A percentile compares a stretch with the other conserved stretches of the same genome.
Evolutionary conservation across 768 basidiomycete genomes (phyloP).

Genomic region (Lentinus tigrinus): DNA sequence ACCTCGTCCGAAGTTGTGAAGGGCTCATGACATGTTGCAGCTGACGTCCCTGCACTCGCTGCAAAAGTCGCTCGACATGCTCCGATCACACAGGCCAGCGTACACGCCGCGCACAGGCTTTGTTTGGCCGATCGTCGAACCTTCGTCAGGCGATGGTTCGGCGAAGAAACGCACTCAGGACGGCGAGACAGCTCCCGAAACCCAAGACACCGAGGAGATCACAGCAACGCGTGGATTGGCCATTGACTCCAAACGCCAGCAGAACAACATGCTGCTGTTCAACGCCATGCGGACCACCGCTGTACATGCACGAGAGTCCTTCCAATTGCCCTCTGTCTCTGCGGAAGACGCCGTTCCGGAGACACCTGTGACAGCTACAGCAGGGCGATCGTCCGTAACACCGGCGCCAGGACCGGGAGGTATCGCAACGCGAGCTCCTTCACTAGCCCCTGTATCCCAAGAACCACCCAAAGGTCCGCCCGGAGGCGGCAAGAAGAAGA

Average conservation of each 20-base stretch:
- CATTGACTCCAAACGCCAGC: conserved; percentile 35
- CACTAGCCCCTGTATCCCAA: conserved; percentile 39
- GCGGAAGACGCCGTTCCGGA: conserved; percentile 29
- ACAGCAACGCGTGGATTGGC: conserved; percentile 20
- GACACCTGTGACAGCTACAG: conserved; percentile 23
- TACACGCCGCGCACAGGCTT: conserved; percentile 84
- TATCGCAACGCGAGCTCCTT: conserved; percentile 32
- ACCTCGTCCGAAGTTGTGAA: not conserved
- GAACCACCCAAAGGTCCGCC: conserved; percentile 48
- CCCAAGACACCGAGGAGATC: conserved; percentile 10
- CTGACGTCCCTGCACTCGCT: conserved; percentile 69
- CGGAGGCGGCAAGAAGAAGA: conserved; percentile 71
- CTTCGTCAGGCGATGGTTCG: conserved; percentile 40
- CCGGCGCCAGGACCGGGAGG: conserved; percentile 28
- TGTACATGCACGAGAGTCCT: conserved; percentile 57
- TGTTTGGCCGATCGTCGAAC: conserved; percentile 78
- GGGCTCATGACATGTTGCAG: conserved; percentile 32
- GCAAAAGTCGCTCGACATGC: conserved; percentile 71
- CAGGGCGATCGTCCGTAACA: conserved; percentile 31
- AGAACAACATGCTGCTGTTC: conserved; percentile 66
- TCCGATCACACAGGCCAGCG: conserved; percentile 74
- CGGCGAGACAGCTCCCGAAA: conserved; percentile 12
- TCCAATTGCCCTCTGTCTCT: conserved; percentile 40
- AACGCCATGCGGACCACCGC: conserved; percentile 83
- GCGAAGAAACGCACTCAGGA: conserved; percentile 39